phyloP scores from a whole-genome alignment of 2,329 filamentous ascomycete species.

The Neofusicoccum sp. region DNA sequence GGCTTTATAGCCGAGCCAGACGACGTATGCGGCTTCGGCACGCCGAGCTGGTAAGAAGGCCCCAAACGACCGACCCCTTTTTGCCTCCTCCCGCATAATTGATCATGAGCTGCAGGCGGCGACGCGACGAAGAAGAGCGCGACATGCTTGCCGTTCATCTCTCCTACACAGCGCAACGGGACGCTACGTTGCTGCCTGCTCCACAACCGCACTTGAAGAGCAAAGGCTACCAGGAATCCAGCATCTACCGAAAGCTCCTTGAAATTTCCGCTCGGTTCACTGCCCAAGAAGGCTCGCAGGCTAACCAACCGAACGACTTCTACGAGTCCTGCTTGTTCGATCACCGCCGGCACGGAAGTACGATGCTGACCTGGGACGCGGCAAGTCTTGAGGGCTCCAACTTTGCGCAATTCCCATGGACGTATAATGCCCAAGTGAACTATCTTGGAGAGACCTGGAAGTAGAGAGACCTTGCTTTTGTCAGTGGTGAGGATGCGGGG shows the following conservation, averaged over 20 bases:
- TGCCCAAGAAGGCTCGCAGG: neutral
- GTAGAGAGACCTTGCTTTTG: neutral
- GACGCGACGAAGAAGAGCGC: neutral
- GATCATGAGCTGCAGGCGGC: neutral
- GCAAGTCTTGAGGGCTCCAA: neutral
- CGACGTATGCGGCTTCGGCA: conserved; percentile 3
- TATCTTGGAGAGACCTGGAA: conserved; percentile 11
- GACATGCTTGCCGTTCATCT: conserved; percentile 5
- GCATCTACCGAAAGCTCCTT: neutral
- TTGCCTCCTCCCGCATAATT: too few relatives aligned
- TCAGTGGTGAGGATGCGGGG: too few relatives aligned
- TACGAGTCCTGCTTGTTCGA: neutral
- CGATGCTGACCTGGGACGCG: conserved; percentile 4
- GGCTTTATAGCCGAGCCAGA: conserved; percentile 5
- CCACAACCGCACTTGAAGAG: neutral
- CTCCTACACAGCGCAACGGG: neutral
- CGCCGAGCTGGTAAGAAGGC: neutral
- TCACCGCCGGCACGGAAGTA: neutral
- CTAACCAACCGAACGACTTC: neutral
- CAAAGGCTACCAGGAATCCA: neutral
- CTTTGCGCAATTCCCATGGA: conserved; percentile 4
- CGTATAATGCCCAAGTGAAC: conserved; percentile 6
- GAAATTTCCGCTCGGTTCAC: neutral
- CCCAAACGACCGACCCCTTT: too few relatives aligned
- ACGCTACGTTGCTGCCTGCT: neutral